These are phyloP conservation scores for Acer yangbiense DNA, from an alignment of 345 rosid genomes.

Conservation along the genomic window DNA sequence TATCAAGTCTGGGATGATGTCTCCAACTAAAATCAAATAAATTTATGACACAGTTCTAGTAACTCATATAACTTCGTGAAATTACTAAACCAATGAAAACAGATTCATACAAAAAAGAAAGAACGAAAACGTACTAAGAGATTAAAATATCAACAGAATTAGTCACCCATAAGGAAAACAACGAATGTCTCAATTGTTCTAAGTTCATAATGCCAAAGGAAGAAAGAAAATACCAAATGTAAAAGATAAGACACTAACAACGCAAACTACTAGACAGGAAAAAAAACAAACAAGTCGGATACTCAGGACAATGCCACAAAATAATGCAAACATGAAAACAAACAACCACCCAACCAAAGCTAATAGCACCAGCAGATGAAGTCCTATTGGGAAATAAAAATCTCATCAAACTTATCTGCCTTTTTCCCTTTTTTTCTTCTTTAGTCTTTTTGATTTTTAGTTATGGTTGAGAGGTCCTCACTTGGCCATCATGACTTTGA, in stretches of 20 bases:
- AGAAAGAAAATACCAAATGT: slow-evolving; percentile 11
- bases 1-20: neutral
- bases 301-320: slow-evolving; percentile 26
- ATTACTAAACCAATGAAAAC: neutral
- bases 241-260: slow-evolving; percentile 26
- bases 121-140: neutral
- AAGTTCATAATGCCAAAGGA: slow-evolving; percentile 24
- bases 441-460: slow-evolving; percentile 21
- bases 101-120: neutral
- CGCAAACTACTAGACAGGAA: slow-evolving; percentile 27
- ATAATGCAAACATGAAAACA: slow-evolving; percentile 37
- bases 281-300: slow-evolving; percentile 31
- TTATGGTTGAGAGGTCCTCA: slow-evolving; percentile 40
- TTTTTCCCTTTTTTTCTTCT: slow-evolving; percentile 25
- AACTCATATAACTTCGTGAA: neutral
- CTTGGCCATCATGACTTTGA: slow-evolving; percentile 67
- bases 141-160: slow-evolving; percentile 33
- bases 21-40: neutral
- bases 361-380: slow-evolving; percentile 26
- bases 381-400: slow-evolving; percentile 32
- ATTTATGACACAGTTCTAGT: neutral
- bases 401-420: slow-evolving; percentile 45
- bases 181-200: slow-evolving; percentile 29
- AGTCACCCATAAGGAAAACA: slow-evolving; percentile 28
- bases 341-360: slow-evolving; percentile 35